Conservation (phyloP, 2,329 filamentous ascomycete species). For the Laburnicola sp. region DNA sequence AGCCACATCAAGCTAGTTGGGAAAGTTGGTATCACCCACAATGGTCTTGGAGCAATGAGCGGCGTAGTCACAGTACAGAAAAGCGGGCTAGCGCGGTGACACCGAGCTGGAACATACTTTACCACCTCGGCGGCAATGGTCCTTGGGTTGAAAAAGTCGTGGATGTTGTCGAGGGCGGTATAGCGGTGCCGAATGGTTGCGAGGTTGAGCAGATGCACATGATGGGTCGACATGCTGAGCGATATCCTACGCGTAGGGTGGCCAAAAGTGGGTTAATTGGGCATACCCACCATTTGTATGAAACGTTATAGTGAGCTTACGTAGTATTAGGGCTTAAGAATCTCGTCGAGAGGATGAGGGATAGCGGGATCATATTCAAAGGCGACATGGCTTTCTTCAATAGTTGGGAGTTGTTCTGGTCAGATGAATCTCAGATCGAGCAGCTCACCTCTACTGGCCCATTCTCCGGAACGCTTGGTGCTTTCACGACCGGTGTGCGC, state of each 20-base stretch:
- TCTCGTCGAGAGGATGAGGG: conserved; percentile 53
- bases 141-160: conserved; percentile 58
- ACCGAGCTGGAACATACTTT: conserved; percentile 54
- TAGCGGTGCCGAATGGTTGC: conserved; percentile 54
- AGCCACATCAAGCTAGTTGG: conserved; percentile 41
- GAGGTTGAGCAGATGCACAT: conserved; percentile 62
- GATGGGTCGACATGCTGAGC: conserved; percentile 62
- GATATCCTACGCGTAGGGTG: conserved; percentile 58
- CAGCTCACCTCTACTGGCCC: conserved; percentile 60
- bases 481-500: conserved; percentile 58
- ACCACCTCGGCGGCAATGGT: conserved; percentile 59
- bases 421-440: conserved; percentile 51
- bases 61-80: conserved; percentile 7
- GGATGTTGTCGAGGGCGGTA: conserved; percentile 46
- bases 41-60: conserved; percentile 11
- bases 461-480: conserved; percentile 58
- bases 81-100: conserved; percentile 33
- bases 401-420: conserved; percentile 59
- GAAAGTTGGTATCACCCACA: conserved; percentile 42
- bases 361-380: conserved; percentile 46
- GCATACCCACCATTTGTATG: neutral
- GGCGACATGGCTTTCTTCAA: conserved; percentile 60
- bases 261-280: conserved; percentile 51
- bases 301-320: conserved; percentile 13
- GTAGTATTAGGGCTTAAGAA: conserved; percentile 49